These are phyloP conservation scores for Miamiensis avidus DNA, from an alignment of 169 alveolate species.

Conservation along the genomic window DNA sequence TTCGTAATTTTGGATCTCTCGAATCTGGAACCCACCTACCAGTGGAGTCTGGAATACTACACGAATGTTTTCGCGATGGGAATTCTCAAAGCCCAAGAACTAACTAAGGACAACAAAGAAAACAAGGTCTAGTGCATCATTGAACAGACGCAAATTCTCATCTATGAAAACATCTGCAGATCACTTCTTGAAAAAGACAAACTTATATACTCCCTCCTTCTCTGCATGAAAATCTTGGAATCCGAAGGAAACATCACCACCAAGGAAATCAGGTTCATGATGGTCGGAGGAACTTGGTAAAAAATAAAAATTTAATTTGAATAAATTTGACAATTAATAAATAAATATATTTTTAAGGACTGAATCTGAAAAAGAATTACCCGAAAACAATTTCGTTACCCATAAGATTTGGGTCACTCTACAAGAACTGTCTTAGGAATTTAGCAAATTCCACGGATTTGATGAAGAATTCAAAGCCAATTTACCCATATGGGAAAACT, in stretches of 20 bases:
- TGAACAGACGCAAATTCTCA: constrained; percentile 62
- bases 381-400: constrained; percentile 67
- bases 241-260: constrained; percentile 67
- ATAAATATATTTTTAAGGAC: constrained; percentile 44
- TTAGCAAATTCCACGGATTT: constrained; percentile 71
- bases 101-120: constrained; percentile 44
- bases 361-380: constrained; percentile 60
- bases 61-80: constrained; percentile 75
- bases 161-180: constrained; percentile 84
- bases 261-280: constrained; percentile 77
- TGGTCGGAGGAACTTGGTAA: constrained; percentile 86
- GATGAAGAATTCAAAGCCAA: constrained; percentile 69
- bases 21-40: constrained; percentile 86
- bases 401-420: constrained; percentile 81
- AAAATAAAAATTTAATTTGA: too few relatives aligned
- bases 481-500: constrained; percentile 71
- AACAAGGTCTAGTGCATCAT: constrained; percentile 69
- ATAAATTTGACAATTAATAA: too few relatives aligned
- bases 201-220: constrained; percentile 78
- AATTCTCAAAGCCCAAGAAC: constrained; percentile 63
- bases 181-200: constrained; percentile 87
- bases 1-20: constrained; percentile 85
- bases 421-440: constrained; percentile 68
- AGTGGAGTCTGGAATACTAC: constrained; percentile 86
- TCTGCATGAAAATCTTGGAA: constrained; percentile 80